Base-by-base conservation (phyloP, 805 yeast species). In the Sugiyamaella mastotermitis region DNA sequence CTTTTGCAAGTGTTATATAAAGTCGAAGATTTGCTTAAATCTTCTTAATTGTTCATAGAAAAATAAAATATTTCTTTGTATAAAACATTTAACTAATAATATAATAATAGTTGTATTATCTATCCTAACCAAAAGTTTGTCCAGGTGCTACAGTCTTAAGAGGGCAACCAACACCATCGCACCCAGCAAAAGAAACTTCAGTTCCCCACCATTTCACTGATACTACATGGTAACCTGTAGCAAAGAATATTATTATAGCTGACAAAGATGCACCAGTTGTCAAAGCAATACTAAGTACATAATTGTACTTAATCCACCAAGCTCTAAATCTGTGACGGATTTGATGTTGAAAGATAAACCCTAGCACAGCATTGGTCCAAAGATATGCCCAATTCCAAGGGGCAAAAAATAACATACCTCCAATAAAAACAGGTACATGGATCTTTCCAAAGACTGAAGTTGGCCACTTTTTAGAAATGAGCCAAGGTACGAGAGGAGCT, bases 181-280 rank as follows among this genome's bases (percentile, higher is more conserved):
- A 10, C 15, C 30, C 30, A 5, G 30, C 30, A 6, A 7, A 6
- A 7, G 30, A 27, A 13, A 38, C 41, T 10, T 15, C 19, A 40
- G 76, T 77, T 1, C 86, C 86, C 86, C 86, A 80, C 86, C 86
- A 45, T n/a, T 6, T 10, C 17, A 20, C 27, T 5, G 49, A 48
- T n/a, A 49, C 62, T 2, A 63, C 60, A 33, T 72, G 65, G 49
- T 66, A 74, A 41, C 63, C 61, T 3, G 68, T 66, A 1, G 72
- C 58, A 50, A 76, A 74, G 59, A 80, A 80, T 26, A 78, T 71
- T 40, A 79, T 58, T 31, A 76, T 60, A 1, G 74, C 76, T 41
- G 78, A 64, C 45, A 78, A 67, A 2, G 83, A 83, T 14, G 76
- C 71, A n/a, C 83, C 84, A 1, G 82, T 74, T 6, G 69, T 59